phyloP scores from a whole-genome alignment of 495 filamentous ascomycete species.

The Alectoria sarmentosa region DNA sequence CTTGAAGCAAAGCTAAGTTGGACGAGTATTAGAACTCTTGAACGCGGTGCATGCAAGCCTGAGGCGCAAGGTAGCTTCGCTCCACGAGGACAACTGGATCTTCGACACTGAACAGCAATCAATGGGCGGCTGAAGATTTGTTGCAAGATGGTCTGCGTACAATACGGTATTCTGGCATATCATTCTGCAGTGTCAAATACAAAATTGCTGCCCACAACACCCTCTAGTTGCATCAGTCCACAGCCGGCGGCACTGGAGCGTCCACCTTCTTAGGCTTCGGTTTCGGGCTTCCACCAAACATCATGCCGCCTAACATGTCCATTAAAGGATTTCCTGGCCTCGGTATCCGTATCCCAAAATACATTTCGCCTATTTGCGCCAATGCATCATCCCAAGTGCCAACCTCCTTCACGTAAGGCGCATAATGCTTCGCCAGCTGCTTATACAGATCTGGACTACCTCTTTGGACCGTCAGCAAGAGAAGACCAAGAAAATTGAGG shows the following conservation, averaged over 20 bases:
- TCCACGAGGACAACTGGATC: conserved; percentile 88
- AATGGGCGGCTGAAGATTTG: conserved; percentile 6
- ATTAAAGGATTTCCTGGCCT: conserved; percentile 81
- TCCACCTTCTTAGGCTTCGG: conserved; percentile 41
- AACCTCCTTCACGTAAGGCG: conserved; percentile 63
- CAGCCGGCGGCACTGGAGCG: conserved; percentile 40
- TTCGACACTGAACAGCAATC: conserved; percentile 62
- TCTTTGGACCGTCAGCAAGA: conserved; percentile 77
- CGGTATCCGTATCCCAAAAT: conserved; percentile 90
- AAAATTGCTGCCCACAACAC: not conserved
- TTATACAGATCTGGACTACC: conserved; percentile 75
- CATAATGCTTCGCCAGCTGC: conserved; percentile 76
- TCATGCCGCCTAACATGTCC: conserved; percentile 96
- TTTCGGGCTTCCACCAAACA: conserved; percentile 52
- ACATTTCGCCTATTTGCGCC: conserved; percentile 87
- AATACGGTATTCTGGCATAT: not conserved
- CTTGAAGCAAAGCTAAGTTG: conserved; percentile 25
- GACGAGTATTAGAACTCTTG: conserved; percentile 52
- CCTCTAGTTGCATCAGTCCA: conserved; percentile 38
- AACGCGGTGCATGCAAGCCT: conserved; percentile 65
- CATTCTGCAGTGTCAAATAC: conserved; percentile 6
- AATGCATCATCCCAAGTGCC: conserved; percentile 76
- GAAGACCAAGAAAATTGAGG: conserved; percentile 82
- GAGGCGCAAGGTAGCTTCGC: conserved; percentile 57
- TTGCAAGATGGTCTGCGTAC: not conserved